phyloP scores from a whole-genome alignment of 805 yeast genomes.

The Kazachstania bromeliacearum region DNA sequence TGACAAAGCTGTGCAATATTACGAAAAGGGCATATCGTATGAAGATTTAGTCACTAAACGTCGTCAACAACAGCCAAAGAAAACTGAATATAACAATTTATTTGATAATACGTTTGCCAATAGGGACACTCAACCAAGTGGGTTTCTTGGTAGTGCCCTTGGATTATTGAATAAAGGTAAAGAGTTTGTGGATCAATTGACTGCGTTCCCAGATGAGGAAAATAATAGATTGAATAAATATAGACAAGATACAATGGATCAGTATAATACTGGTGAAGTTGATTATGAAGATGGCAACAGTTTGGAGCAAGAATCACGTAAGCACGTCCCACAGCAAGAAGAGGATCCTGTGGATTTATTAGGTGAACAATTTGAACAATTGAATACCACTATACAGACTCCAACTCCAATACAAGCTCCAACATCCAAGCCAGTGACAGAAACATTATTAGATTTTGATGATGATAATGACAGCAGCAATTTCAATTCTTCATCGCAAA shows the following conservation, averaged over 20 bases:
- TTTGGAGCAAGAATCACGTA: no score
- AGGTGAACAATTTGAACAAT: neutral
- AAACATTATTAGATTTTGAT: conserved; percentile 2
- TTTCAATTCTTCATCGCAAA: neutral
- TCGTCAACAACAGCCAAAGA: neutral
- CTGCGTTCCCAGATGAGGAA: conserved; percentile 16
- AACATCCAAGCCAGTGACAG: neutral
- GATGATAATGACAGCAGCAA: neutral
- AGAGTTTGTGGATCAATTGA: conserved; percentile 20
- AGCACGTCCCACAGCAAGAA: neutral
- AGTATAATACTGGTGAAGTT: neutral
- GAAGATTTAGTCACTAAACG: conserved; percentile 11
- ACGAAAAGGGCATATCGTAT: conserved; percentile 20
- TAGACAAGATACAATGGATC: no score
- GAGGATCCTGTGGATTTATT: neutral
- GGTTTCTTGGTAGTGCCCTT: conserved; percentile 13
- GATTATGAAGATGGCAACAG: neutral
- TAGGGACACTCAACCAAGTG: conserved; percentile 3
- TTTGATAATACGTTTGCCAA: conserved; percentile 6
- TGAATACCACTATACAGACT: neutral
- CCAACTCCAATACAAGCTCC: neutral
- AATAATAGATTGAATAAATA: conserved; percentile 11
- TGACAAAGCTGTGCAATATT: conserved; percentile 15
- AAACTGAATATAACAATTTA: neutral
- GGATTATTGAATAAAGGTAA: conserved; percentile 27